These are phyloP conservation scores for Yamadazyma sp. DNA, from an alignment of 805 yeast genomes.

Conservation along the genomic window DNA sequence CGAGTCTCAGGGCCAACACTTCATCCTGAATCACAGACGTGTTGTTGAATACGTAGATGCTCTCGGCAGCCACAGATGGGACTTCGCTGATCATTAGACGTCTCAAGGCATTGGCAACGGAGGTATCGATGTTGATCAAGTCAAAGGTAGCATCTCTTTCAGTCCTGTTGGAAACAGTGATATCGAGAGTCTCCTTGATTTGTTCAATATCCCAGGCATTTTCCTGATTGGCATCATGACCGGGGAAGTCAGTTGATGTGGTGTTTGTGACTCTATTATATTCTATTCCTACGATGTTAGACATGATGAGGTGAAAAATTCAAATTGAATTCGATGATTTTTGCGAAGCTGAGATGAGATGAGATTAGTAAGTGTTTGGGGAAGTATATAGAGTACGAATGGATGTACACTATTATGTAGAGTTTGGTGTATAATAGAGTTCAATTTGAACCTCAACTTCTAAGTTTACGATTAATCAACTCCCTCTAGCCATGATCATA, in stretches of 20 bases:
- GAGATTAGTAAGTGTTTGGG: too few relatives aligned
- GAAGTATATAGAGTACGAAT: too few relatives aligned
- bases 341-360: too few relatives aligned
- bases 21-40: constrained; percentile 97
- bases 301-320: constrained; percentile 9
- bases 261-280: constrained; percentile 90
- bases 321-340: too few relatives aligned
- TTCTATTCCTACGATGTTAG: constrained; percentile 72
- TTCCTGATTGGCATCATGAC: constrained; percentile 60
- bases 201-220: constrained; percentile 81
- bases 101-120: constrained; percentile 94
- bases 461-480: too few relatives aligned
- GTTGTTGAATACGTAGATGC: constrained; percentile 86
- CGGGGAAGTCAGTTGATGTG: constrained; percentile 89
- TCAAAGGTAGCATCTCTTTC: constrained; percentile 84
- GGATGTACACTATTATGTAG: too few relatives aligned
- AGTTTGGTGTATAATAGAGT: too few relatives aligned
- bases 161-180: constrained; percentile 62
- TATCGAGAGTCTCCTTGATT: constrained; percentile 66
- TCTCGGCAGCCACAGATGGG: constrained; percentile 93
- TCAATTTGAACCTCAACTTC: too few relatives aligned
- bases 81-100: constrained; percentile 97
- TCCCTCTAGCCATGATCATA: too few relatives aligned
- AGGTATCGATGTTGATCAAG: constrained; percentile 80
- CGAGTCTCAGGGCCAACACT: constrained; percentile 93